Percentiles rank a stretch among this genome's conserved stretches.
Evolutionary conservation across 306 rosid genomes (phyloP).

Genomic region (apple (Malus domestica)): ASM211411v1 NC_041803.1:11604501-11605000

Average conservation of each 20-base stretch:
- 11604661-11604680: neutral
- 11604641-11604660: too few relatives aligned
- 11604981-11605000: too few relatives aligned
- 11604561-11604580: constrained; percentile 65
- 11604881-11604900: neutral
- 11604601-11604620: too few relatives aligned
- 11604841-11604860: neutral
- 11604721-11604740: constrained; percentile 27
- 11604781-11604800: constrained; percentile 7
- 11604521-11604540: constrained; percentile 61
- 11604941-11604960: too few relatives aligned
- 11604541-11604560: constrained; percentile 70
- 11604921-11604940: too few relatives aligned
- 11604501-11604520: constrained; percentile 19
- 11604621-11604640: too few relatives aligned
- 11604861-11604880: neutral
- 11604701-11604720: constrained; percentile 57
- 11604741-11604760: constrained; percentile 41
- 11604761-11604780: neutral
- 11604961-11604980: too few relatives aligned
- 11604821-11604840: constrained; percentile 40
- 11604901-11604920: too few relatives aligned
- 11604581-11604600: neutral
- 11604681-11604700: constrained; percentile 71
- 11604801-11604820: constrained; percentile 38